phyloP scores from a whole-genome alignment of 495 filamentous ascomycete genomes.

The Penicillium simplicissimum region DNA sequence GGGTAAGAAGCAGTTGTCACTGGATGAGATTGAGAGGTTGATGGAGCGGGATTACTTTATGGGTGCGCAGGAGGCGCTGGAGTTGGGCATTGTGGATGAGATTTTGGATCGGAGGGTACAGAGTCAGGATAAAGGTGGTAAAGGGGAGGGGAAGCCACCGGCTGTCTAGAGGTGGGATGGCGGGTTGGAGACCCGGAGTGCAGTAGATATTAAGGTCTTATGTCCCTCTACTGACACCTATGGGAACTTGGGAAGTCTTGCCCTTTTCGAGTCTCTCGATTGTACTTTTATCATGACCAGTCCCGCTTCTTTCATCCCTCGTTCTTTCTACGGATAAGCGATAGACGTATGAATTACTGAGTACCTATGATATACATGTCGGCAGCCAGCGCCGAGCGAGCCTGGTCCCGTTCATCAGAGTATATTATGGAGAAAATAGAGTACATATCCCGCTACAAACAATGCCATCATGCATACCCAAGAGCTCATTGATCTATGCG shows the following conservation, averaged over 20 bases:
- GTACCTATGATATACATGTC: not conserved
- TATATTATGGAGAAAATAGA: conserved; percentile 10
- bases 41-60: conserved; percentile 98
- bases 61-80: conserved; percentile 82
- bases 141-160: conserved; percentile 24
- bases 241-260: not conserved
- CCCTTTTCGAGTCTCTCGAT: not conserved
- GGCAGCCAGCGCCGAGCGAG: conserved; percentile 15
- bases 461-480: not conserved
- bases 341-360: not conserved
- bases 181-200: not conserved
- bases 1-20: conserved; percentile 58
- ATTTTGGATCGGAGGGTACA: conserved; percentile 65
- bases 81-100: conserved; percentile 88
- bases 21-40: conserved; percentile 83
- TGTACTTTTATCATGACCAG: conserved; percentile 22
- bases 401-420: not conserved
- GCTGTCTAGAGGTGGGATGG: conserved; percentile 8
- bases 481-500: conserved; percentile 28
- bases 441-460: conserved; percentile 10
- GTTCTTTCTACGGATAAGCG: not conserved
- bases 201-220: not conserved
- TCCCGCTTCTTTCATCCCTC: not conserved
- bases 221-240: not conserved
- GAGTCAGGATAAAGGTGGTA: conserved; percentile 30